Base-by-base conservation (phyloP, 2,329 filamentous ascomycete species). In the Westerdykella sp. region DNA sequence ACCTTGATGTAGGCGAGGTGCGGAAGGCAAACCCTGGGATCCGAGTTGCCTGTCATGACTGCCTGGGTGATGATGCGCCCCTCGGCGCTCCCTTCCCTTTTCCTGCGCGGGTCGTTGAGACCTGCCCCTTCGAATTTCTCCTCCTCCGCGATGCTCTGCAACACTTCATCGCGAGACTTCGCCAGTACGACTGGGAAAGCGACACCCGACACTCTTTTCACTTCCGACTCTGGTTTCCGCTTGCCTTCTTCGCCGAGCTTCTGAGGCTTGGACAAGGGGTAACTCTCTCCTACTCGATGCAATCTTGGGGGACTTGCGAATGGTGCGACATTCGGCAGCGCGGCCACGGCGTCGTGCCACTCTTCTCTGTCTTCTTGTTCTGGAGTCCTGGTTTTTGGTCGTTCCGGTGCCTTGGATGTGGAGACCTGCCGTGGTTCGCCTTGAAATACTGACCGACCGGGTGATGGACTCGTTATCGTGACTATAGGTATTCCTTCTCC, bases 1-100 rank as follows among this genome's bases (percentile, higher is more conserved):
- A 54, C 45, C 43, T 60, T 60, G 39, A 60, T 54, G 37, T 49
- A 50, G 12, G 51, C 45, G 21, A 58, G 47, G 15, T 48, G 51
- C 1, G 57, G 57, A 18, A 57, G n/a, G 10, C 53, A 40, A 35
- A 53, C 51, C 13, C 43, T 35, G 23, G 43, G 23, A 16, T 57
- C 51, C 21, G 48, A 38, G 6, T 47, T 47, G 14, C 50, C 53
- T 13, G 39, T 45, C 50, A 59, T 49, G n/a, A 56, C 49, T 45
- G 52, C 50, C 10, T 49, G 45, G 0, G 55, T 53, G 0, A 56
- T 45, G 35, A 42, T 45, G 14, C 37, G 47, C 2, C 56, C 56
- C 5, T 47, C 44, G 21, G 45, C 47, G 41, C 56, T 59, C 15
- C 56, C 56, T 22, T 50, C 41, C 13, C 56, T 49, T 28, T 47